Evolutionary conservation across 2,329 filamentous ascomycete genomes (phyloP), one percentile per base, ranked within the genome.

Genomic region (Polychaeton citri): DNA sequence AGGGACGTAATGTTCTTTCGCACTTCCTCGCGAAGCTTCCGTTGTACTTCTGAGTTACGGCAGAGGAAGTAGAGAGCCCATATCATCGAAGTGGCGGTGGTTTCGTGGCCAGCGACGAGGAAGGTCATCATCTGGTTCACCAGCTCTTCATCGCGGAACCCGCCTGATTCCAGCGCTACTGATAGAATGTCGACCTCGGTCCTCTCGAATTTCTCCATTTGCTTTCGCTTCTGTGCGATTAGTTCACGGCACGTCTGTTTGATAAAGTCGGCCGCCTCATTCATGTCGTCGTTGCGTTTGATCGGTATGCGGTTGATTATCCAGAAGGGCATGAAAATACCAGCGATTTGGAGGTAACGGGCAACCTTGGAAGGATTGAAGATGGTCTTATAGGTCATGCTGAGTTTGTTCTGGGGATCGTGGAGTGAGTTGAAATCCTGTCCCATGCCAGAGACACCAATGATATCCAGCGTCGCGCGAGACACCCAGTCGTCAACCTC

Each of bases 71-170:
- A 73, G 21, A 66, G 59, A 8, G 68, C 64, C 69, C 70, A 74
- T 21, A 63, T 65, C 38, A 73, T 54, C 13, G 69, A 62, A 9
- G 51, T 52, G 24, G 71, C 68, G 6, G 71, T 74, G 0, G 71
- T 75, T 55, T 74, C 71, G 43, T 75, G 65, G 30, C 64, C 66
- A 0, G 85, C 85, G 1, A 79, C 80, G 4, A 92, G 71, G 63
- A 92, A 90, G 0, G 83, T 92, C 81, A 88, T 87, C 53, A 90
- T 72, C 59, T 93, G 85, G 55, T 90, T 81, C 21, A 85, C 73
- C n/a, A 93, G 71, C 41, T 84, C 76, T 33, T 85, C 80, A 43
- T 90, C 82, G 9, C 63, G 71, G 59, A 92, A 90, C 5, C 68
- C 74, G 32, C 81, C 81, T 26, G 76, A 84, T 52, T 79, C 72